These are phyloP conservation scores for Polychaeton citri DNA, from an alignment of 2,329 filamentous ascomycete species.

Conservation along the genomic window DNA sequence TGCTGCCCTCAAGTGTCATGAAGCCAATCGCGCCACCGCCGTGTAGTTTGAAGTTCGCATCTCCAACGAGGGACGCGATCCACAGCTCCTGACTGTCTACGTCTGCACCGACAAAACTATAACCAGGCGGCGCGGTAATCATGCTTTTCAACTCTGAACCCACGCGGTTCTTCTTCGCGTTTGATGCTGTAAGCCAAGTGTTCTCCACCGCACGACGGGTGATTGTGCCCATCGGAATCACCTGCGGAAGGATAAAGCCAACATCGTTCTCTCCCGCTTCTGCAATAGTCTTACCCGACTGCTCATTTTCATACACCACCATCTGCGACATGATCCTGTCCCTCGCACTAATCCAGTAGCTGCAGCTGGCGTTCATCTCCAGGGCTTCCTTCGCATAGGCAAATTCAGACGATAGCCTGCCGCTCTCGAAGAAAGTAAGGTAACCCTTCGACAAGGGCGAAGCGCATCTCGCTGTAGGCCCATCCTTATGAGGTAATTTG, in stretches of 20 bases:
- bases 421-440: conserved; percentile 79
- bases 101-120: conserved; percentile 90
- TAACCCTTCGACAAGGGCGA: conserved; percentile 90
- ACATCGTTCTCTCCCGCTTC: conserved; percentile 23
- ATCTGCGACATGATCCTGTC: conserved; percentile 91
- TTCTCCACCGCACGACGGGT: conserved; percentile 91
- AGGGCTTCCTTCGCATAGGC: conserved; percentile 84
- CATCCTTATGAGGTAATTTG: conserved; percentile 94
- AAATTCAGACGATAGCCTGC: conserved; percentile 75
- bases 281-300: conserved; percentile 12
- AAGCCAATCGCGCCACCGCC: conserved; percentile 96
- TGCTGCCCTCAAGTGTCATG: conserved; percentile 96
- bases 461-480: conserved; percentile 67
- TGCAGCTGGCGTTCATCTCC: conserved; percentile 97
- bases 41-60: conserved; percentile 87
- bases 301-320: conserved; percentile 70
- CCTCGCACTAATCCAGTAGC: conserved; percentile 95
- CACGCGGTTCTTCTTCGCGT: conserved; percentile 90
- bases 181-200: conserved; percentile 95
- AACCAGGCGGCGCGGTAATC: conserved; percentile 81
- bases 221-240: conserved; percentile 97
- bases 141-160: conserved; percentile 96
- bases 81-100: conserved; percentile 96
- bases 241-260: conserved; percentile 88
- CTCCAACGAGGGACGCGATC: conserved; percentile 91